Percentiles rank a stretch among this genome's conserved stretches.
Evolutionary conservation across 257 asterid species (phyloP).

Genomic region (Cynanchum wilfordii): DNA sequence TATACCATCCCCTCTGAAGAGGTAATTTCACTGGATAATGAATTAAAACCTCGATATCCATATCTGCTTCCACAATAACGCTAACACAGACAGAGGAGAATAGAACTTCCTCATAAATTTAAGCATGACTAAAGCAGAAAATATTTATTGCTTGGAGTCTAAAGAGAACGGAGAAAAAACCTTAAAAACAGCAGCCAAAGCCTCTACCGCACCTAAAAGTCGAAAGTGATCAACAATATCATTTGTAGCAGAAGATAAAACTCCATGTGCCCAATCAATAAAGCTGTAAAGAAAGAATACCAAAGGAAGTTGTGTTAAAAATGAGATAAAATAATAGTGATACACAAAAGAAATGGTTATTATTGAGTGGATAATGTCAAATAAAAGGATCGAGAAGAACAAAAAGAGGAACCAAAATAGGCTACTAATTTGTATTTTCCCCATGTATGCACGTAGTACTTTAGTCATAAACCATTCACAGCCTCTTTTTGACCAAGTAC

Average conservation of each 20-base stretch:
- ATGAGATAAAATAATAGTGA: not conserved
- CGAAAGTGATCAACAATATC: constrained; percentile 60
- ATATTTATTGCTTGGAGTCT: not conserved
- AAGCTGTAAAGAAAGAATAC: constrained; percentile 52
- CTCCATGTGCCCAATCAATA: constrained; percentile 69
- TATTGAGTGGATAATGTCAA: not conserved
- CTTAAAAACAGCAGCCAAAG: constrained; percentile 82
- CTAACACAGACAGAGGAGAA: not conserved
- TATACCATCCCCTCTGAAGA: not conserved
- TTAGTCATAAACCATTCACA: not conserved
- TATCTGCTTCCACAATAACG: not conserved
- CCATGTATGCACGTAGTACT: not conserved
- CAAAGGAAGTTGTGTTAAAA: not conserved
- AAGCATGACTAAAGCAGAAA: not conserved
- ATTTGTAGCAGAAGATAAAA: constrained; percentile 53
- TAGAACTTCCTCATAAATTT: not conserved
- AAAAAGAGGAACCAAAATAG: not conserved
- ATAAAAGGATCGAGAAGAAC: not conserved
- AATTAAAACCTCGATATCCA: not conserved
- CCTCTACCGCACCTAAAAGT: constrained; percentile 76
- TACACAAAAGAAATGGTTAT: not conserved
- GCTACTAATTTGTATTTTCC: not conserved
- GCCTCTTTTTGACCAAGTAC: not conserved
- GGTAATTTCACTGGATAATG: not conserved
- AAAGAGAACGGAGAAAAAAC: constrained; percentile 17